These are phyloP conservation scores for Candida montana DNA, from an alignment of 805 yeast species.

Conservation along the genomic window DNA sequence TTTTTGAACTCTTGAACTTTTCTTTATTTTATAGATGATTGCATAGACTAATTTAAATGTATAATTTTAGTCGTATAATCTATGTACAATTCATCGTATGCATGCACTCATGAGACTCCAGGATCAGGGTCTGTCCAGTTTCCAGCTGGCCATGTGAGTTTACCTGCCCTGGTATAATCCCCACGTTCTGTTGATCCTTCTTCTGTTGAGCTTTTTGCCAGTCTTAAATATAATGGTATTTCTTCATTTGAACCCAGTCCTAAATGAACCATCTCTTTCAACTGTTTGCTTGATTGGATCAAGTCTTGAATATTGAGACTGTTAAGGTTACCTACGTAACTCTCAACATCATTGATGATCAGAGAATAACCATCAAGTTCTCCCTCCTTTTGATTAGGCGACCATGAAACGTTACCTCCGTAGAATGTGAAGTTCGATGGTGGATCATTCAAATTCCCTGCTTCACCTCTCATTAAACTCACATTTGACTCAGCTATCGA, in stretches of 20 bases:
- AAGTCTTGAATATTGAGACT: constrained; percentile 31
- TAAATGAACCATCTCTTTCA: constrained; percentile 27
- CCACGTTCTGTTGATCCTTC: constrained; percentile 34
- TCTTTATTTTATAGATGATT: neutral
- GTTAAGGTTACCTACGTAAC: constrained; percentile 54
- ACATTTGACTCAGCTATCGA: constrained; percentile 75
- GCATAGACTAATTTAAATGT: neutral
- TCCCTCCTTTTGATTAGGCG: constrained; percentile 14
- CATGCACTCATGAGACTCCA: constrained; percentile 40
- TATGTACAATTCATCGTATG: neutral
- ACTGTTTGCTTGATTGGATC: constrained; percentile 25
- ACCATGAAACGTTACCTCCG: constrained; percentile 27
- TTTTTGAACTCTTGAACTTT: constrained; percentile 9
- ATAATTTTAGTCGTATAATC: too few species aligned
- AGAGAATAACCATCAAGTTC: constrained; percentile 53
- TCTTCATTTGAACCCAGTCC: constrained; percentile 25
- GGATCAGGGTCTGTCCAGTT: constrained; percentile 43
- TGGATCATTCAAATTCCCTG: constrained; percentile 45
- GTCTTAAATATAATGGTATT: constrained; percentile 45
- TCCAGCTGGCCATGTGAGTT: constrained; percentile 56
- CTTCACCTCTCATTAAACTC: constrained; percentile 68
- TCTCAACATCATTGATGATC: constrained; percentile 73
- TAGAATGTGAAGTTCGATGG: constrained; percentile 35
- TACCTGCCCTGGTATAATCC: constrained; percentile 64
- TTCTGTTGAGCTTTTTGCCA: constrained; percentile 41